Conservation (phyloP, 352 stramenopile genomes). For the Globisporangium splendens region DNA sequence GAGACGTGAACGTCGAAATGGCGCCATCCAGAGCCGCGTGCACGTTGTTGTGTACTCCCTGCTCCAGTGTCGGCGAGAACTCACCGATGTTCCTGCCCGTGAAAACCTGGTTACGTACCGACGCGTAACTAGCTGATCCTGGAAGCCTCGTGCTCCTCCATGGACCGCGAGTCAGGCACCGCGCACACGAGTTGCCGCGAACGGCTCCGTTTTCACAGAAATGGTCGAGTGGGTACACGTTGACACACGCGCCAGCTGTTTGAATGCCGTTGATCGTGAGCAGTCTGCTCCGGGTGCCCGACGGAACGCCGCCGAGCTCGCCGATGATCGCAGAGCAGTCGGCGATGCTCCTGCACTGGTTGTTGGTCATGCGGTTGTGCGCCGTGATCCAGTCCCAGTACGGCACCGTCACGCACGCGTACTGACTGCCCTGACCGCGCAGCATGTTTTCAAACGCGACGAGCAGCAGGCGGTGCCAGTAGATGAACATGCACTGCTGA, state of each 20-base stretch:
- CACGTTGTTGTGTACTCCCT: constrained; percentile 55
- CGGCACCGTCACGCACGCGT: constrained; percentile 69
- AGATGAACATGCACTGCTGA: constrained; percentile 75
- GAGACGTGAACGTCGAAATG: constrained; percentile 50
- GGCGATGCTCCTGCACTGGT: constrained; percentile 38
- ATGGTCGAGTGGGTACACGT: constrained; percentile 32
- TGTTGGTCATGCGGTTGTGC: constrained; percentile 29
- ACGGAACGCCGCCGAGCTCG: constrained; percentile 31
- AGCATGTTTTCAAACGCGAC: constrained; percentile 83
- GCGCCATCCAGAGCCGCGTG: constrained; percentile 41
- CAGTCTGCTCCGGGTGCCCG: constrained; percentile 10
- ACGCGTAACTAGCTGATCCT: constrained; percentile 32
- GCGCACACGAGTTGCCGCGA: constrained; percentile 20
- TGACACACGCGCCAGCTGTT: constrained; percentile 36
- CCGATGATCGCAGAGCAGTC: constrained; percentile 36
- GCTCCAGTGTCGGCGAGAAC: constrained; percentile 43
- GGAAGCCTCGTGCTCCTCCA: constrained; percentile 34
- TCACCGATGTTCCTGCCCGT: constrained; percentile 43
- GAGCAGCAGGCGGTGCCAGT: constrained; percentile 74
- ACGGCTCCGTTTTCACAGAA: constrained; percentile 45
- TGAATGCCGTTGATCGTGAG: constrained; percentile 44
- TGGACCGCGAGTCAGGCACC: constrained; percentile 46
- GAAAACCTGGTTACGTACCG: constrained; percentile 48
- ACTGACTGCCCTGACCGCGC: constrained; percentile 41
- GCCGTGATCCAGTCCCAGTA: constrained; percentile 78